Percentiles rank a stretch among this genome's conserved stretches.
Conservation (phyloP, 805 yeast species). For the Ogataea degrootiae region DNA sequence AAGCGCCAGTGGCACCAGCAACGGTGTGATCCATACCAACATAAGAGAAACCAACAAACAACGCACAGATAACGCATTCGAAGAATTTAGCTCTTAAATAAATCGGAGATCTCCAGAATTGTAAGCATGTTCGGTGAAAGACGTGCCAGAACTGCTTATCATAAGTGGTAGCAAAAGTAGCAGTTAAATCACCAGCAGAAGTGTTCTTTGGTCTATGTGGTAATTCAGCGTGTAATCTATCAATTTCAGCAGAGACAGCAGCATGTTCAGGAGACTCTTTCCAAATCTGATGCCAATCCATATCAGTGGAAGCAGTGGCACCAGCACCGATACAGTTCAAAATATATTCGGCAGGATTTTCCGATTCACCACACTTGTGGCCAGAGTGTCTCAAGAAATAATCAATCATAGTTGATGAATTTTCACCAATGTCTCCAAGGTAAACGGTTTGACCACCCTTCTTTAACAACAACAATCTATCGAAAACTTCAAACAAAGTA, state of each 20-base stretch:
- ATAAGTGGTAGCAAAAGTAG: conserved; percentile 43
- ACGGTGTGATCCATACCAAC: conserved; percentile 49
- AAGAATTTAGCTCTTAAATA: conserved; percentile 48
- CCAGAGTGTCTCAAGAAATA: conserved; percentile 56
- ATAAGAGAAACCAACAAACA: conserved; percentile 55
- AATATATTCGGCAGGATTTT: conserved; percentile 75
- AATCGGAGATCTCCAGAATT: conserved; percentile 47
- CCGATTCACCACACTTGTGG: conserved; percentile 54
- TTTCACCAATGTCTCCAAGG: conserved; percentile 49
- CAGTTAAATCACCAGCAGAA: conserved; percentile 24
- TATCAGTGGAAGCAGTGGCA: conserved; percentile 58
- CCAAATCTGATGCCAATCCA: conserved; percentile 70
- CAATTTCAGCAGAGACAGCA: conserved; percentile 29
- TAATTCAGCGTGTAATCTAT: conserved; percentile 24
- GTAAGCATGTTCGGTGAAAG: conserved; percentile 34
- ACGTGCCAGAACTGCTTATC: conserved; percentile 33
- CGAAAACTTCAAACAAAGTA: conserved; percentile 38
- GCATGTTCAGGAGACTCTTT: conserved; percentile 31
- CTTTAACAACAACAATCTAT: conserved; percentile 40
- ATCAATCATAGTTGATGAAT: conserved; percentile 37
- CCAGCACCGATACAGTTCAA: conserved; percentile 77
- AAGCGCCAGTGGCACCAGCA: conserved; percentile 53
- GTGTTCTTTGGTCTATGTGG: conserved; percentile 23
- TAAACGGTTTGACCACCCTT: conserved; percentile 51
- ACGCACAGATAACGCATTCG: conserved; percentile 37